These are phyloP conservation scores for Sporothrix protearum DNA, from an alignment of 2,329 filamentous ascomycete species.

Conservation along the genomic window DNA sequence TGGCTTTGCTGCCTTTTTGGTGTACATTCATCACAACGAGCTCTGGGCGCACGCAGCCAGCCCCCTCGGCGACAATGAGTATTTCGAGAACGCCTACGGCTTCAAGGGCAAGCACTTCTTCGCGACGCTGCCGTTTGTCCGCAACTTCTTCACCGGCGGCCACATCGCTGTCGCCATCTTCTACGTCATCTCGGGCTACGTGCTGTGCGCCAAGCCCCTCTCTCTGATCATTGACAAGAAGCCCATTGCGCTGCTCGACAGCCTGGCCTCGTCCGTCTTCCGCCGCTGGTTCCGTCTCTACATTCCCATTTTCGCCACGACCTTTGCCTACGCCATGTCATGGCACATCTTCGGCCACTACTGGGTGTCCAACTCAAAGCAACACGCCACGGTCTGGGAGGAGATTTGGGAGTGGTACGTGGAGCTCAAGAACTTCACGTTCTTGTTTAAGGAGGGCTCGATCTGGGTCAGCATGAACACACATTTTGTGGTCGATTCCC, in stretches of 20 bases:
- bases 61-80: conserved; percentile 32
- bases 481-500: conserved; percentile 61
- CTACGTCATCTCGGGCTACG: conserved; percentile 51
- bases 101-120: conserved; percentile 49
- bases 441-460: conserved; percentile 57
- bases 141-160: conserved; percentile 59
- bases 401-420: conserved; percentile 50
- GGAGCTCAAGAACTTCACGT: conserved; percentile 67
- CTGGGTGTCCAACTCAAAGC: conserved; percentile 40
- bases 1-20: conserved; percentile 63
- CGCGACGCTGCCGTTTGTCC: conserved; percentile 53
- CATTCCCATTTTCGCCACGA: conserved; percentile 52
- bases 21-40: conserved; percentile 61
- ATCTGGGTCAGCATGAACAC: conserved; percentile 57
- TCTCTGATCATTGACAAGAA: conserved; percentile 46
- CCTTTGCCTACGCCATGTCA: conserved; percentile 50
- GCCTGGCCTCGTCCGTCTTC: conserved; percentile 47
- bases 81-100: conserved; percentile 54
- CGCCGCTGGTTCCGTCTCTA: conserved; percentile 50
- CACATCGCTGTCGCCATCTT: conserved; percentile 58
- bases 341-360: conserved; percentile 51
- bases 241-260: conserved; percentile 41
- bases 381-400: conserved; percentile 42
- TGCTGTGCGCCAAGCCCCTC: conserved; percentile 50
- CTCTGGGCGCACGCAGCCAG: conserved; percentile 51